Base-by-base conservation (phyloP, 208 protist species). In the Trypanosoma congolense region DNA sequence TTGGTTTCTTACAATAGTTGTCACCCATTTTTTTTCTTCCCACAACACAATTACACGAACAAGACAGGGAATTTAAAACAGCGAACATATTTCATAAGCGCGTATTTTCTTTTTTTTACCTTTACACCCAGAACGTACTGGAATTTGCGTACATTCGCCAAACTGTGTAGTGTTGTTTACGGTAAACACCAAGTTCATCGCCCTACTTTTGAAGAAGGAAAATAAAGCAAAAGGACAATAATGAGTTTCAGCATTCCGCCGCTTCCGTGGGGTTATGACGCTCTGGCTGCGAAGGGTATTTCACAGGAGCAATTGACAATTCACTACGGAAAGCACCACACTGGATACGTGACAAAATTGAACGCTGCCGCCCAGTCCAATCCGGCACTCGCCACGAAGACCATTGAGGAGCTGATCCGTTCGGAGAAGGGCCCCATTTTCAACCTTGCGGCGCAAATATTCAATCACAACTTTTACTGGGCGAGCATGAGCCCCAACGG, bases 401-500 rank as follows among this genome's bases (percentile, higher is more conserved):
- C 62, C 21, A 30, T 97, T 41, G 70, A 87, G 59, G 80, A 96
- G 65, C 68, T 96, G 25, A 88, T 96, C 62, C 78, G 73, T 61
- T 81, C 77, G 9, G 54, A 61, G 47, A 92, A 88, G 63, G 90
- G 86, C 45, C 73, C 76, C 41, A 63, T 82, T 25, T 97, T 95
- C 81, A 97, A 97, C 75, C 75, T 75, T 19, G 88, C 94, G 14
- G 92, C 89, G 30, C 94, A 97, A 80, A 73, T 94, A 59, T 97
- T 77, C 66, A 97, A 97, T 70, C 95, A 97, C 55, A 51, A 61
- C 10, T 97, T 97, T 73, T 97, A 92, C 83, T 98, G 95, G 92
- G 63, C 89, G 30, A 91, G 65, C 48, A 56, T 96, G 45, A 74
- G 47, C 42, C 79, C 90, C 43, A 80, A 73, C 35, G 77, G 74